Conservation (phyloP, 345 rosid species). For the Kernera saxatilis region DNA sequence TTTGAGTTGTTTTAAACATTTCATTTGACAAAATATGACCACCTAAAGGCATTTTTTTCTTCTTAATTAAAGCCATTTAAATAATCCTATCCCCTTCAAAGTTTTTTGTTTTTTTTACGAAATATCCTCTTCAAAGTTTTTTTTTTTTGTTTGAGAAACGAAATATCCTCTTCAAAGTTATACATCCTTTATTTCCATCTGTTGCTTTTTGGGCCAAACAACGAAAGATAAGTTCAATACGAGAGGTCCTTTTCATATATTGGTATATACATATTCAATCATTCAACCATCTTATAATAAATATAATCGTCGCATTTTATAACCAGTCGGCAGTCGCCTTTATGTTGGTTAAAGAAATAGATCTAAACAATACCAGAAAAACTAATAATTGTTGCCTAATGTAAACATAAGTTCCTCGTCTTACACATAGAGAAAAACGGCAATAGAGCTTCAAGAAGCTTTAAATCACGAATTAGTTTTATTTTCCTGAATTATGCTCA, state of each 20-base stretch:
- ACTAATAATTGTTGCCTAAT: background rate
- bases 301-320: background rate
- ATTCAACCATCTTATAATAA: background rate
- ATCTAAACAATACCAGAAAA: background rate
- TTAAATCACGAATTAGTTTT: background rate
- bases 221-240: background rate
- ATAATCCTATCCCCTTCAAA: background rate
- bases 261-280: background rate
- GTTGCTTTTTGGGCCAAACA: background rate
- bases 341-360: background rate
- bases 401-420: background rate
- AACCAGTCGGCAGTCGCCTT: background rate
- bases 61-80: background rate
- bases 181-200: background rate
- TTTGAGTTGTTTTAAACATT: background rate
- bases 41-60: background rate
- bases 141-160: no score
- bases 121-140: background rate
- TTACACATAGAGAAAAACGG: background rate
- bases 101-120: no score
- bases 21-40: constrained; percentile 10
- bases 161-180: background rate
- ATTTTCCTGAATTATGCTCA: background rate
- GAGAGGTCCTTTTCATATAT: background rate
- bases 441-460: background rate